Percentiles rank a stretch among this genome's conserved stretches.
Evolutionary conservation across 1,284 basidiomycete species (phyloP).

Genomic region (Cryptococcus floricola): DNA sequence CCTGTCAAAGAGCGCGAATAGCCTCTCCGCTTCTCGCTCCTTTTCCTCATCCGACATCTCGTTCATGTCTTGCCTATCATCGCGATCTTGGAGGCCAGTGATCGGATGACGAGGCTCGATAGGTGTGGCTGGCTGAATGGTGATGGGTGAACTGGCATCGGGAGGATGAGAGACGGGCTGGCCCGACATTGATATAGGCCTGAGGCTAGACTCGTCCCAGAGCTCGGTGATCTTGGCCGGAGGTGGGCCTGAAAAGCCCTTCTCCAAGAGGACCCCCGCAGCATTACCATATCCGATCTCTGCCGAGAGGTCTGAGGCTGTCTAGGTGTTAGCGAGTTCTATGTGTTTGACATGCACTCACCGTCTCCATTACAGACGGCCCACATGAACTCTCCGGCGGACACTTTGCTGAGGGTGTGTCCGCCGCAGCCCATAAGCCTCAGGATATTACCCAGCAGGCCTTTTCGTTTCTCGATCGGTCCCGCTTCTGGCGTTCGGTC

Average conservation of each 20-base stretch:
- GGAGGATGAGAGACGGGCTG: slow-evolving; percentile 69
- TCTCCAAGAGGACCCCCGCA: slow-evolving; percentile 84
- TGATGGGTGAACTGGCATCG: slow-evolving; percentile 57
- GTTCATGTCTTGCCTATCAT: slow-evolving; percentile 10
- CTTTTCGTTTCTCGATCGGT: slow-evolving; percentile 65
- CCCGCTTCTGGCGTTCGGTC: slow-evolving; percentile 60
- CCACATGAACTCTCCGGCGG: slow-evolving; percentile 80
- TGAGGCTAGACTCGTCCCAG: neutral
- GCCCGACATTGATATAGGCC: neutral
- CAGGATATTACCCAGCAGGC: slow-evolving; percentile 71
- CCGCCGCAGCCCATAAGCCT: slow-evolving; percentile 71
- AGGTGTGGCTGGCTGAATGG: neutral
- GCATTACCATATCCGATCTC: slow-evolving; percentile 89
- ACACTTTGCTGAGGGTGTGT: slow-evolving; percentile 65
- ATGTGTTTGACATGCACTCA: slow-evolving; percentile 46
- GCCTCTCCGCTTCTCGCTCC: slow-evolving; percentile 79
- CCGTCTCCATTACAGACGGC: slow-evolving; percentile 73
- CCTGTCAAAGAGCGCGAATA: slow-evolving; percentile 83
- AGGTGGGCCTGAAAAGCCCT: slow-evolving; percentile 66
- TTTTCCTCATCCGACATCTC: slow-evolving; percentile 90
- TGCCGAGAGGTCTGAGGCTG: slow-evolving; percentile 64
- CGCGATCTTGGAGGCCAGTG: slow-evolving; percentile 16
- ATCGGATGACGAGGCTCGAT: slow-evolving; percentile 23
- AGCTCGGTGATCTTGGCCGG: slow-evolving; percentile 51
- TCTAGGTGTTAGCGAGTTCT: neutral